Conservation (phyloP, 2,329 filamentous ascomycete genomes). For the Monilinia vaccinii-corymbosi region DNA sequence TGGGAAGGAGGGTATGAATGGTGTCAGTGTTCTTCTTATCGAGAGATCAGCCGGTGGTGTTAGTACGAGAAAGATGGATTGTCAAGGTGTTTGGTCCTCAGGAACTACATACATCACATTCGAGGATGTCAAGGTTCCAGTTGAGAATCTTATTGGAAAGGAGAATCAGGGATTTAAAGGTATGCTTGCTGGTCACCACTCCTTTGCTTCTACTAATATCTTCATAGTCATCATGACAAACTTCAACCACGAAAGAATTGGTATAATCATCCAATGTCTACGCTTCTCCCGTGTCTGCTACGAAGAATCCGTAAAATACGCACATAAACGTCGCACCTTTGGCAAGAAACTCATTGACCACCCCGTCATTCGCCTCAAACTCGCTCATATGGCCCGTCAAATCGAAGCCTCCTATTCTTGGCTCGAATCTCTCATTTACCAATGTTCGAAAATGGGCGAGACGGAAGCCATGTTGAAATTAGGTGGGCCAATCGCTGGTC, state of each 20-base stretch:
- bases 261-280: constrained; percentile 94
- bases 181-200: constrained; percentile 27
- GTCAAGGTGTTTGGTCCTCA: constrained; percentile 91
- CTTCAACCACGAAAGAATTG: constrained; percentile 98
- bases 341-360: constrained; percentile 95
- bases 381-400: constrained; percentile 96
- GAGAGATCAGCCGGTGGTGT: constrained; percentile 80
- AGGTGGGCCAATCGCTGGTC: constrained; percentile 82
- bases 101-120: constrained; percentile 98
- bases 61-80: constrained; percentile 92
- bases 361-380: constrained; percentile 93
- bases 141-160: constrained; percentile 98
- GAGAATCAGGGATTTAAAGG: constrained; percentile 94
- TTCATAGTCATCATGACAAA: constrained; percentile 88
- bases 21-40: constrained; percentile 82
- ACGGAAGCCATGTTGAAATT: constrained; percentile 94
- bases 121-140: constrained; percentile 97
- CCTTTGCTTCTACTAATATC: constrained; percentile 9
- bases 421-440: constrained; percentile 91
- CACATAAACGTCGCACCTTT: constrained; percentile 93
- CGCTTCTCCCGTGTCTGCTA: constrained; percentile 96
- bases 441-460: constrained; percentile 87
- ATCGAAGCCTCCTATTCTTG: constrained; percentile 96
- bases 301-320: constrained; percentile 94
- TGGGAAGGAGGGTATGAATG: constrained; percentile 82